These are phyloP conservation scores for Mycena amicta DNA, from an alignment of 768 basidiomycete genomes.

Conservation along the genomic window DNA sequence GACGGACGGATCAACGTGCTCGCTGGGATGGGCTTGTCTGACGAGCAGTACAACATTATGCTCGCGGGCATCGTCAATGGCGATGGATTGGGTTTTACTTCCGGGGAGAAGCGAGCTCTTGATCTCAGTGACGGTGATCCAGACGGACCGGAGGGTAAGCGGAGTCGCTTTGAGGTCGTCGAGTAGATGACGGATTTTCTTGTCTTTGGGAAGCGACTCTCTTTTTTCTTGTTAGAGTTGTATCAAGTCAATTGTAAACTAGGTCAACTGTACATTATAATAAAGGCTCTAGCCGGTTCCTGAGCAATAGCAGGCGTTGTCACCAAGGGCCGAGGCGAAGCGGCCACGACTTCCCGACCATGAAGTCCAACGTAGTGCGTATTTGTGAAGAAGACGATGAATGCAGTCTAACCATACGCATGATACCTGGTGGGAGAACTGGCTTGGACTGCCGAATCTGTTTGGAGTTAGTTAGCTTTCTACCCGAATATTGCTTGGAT, in stretches of 20 bases:
- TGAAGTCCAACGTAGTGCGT: too few relatives aligned
- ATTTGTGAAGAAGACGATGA: too few relatives aligned
- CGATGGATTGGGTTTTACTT: slow-evolving; percentile 48
- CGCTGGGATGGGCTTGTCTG: slow-evolving; percentile 83
- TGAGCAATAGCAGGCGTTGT: too few relatives aligned
- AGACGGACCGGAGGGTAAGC: slow-evolving; percentile 52
- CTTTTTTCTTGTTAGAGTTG: not conserved
- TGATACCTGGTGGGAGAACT: too few relatives aligned
- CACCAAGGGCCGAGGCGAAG: too few relatives aligned
- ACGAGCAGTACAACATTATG: slow-evolving; percentile 85
- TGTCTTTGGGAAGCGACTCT: not conserved
- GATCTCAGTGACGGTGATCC: slow-evolving; percentile 35
- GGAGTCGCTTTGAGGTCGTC: slow-evolving; percentile 62
- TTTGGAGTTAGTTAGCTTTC: too few relatives aligned
- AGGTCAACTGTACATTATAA: not conserved
- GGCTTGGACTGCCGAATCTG: too few relatives aligned
- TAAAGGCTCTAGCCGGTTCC: too few relatives aligned
- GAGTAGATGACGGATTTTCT: slow-evolving; percentile 37
- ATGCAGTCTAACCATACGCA: too few relatives aligned
- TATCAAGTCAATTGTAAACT: slow-evolving; percentile 1
- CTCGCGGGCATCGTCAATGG: slow-evolving; percentile 71
- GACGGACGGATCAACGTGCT: slow-evolving; percentile 78
- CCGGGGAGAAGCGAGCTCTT: slow-evolving; percentile 36
- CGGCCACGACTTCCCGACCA: too few relatives aligned
- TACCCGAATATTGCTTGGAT: too few relatives aligned